These are phyloP conservation scores for Chiua virens DNA, from an alignment of 768 basidiomycete species.

Conservation along the genomic window DNA sequence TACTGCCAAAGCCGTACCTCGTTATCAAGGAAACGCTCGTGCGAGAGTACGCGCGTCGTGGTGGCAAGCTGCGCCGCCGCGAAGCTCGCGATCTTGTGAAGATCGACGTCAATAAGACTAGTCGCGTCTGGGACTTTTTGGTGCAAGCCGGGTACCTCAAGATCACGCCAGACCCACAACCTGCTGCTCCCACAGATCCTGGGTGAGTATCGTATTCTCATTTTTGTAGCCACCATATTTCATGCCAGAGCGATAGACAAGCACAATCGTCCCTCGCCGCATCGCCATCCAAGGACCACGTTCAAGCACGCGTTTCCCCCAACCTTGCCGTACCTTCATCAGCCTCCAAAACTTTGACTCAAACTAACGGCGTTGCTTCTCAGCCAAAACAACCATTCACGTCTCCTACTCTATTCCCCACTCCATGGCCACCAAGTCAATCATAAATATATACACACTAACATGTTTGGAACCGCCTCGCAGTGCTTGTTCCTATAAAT, in stretches of 20 bases:
- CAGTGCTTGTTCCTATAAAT: too few relatives aligned
- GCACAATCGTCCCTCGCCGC: conserved; percentile 10
- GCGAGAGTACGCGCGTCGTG: conserved; percentile 86
- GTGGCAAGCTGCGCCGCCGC: conserved; percentile 82
- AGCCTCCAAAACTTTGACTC: conserved; percentile 9
- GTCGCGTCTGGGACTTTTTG: conserved; percentile 90
- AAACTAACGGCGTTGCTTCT: conserved; percentile 13
- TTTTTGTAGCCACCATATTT: neutral
- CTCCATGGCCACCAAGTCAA: conserved; percentile 22
- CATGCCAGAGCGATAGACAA: conserved; percentile 12
- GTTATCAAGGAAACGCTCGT: conserved; percentile 94
- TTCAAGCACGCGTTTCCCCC: conserved; percentile 13
- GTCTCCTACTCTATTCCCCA: conserved; percentile 22
- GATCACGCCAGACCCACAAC: conserved; percentile 54
- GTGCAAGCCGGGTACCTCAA: conserved; percentile 82
- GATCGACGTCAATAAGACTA: conserved; percentile 92
- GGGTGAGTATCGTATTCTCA: conserved; percentile 30
- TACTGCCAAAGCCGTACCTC: conserved; percentile 93
- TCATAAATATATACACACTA: conserved; percentile 8
- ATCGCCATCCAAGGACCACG: conserved; percentile 29
- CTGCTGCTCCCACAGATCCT: conserved; percentile 34
- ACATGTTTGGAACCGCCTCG: neutral
- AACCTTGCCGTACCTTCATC: conserved; percentile 16
- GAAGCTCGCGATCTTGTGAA: conserved; percentile 90
- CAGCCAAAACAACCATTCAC: conserved; percentile 21